A percentile compares a stretch with the other conserved stretches of the same genome.
Evolutionary conservation across 2,329 filamentous ascomycete genomes (phyloP).

Genomic region (Penicillium frequentans): DNA sequence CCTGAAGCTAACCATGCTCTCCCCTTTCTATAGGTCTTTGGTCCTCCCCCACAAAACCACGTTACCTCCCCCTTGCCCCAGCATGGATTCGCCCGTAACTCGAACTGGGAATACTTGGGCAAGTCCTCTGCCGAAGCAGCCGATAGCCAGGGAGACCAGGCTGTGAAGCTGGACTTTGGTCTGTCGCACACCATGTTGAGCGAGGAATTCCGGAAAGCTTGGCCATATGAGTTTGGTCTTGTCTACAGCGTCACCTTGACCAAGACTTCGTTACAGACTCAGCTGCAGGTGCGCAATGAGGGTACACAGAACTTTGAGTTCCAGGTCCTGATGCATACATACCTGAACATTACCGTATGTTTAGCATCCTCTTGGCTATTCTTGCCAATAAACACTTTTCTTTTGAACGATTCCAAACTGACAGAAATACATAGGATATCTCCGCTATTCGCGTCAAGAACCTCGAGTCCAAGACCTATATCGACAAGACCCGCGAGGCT

Average conservation of each 20-base stretch:
- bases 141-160: conserved; percentile 54
- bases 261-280: conserved; percentile 72
- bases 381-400: background rate
- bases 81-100: conserved; percentile 91
- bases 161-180: conserved; percentile 94
- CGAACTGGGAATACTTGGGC: conserved; percentile 83
- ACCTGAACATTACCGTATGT: conserved; percentile 75
- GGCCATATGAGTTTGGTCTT: conserved; percentile 84
- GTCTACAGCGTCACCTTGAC: conserved; percentile 90
- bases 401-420: background rate
- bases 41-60: conserved; percentile 72
- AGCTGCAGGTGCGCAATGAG: conserved; percentile 85
- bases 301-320: conserved; percentile 82
- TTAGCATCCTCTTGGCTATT: background rate
- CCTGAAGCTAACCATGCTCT: background rate
- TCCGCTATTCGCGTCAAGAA: conserved; percentile 69
- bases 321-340: conserved; percentile 88
- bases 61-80: conserved; percentile 80
- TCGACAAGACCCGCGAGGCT: conserved; percentile 76
- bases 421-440: conserved; percentile 65
- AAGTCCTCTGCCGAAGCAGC: conserved; percentile 44
- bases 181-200: conserved; percentile 72
- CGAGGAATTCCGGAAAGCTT: conserved; percentile 67
- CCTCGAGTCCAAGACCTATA: conserved; percentile 72
- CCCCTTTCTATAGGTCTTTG: conserved; percentile 66